Percentiles rank a stretch among this genome's conserved stretches.
phyloP scores from a whole-genome alignment of 176 grass and related monocot species.

The Bonia amplexicaulis region DNA sequence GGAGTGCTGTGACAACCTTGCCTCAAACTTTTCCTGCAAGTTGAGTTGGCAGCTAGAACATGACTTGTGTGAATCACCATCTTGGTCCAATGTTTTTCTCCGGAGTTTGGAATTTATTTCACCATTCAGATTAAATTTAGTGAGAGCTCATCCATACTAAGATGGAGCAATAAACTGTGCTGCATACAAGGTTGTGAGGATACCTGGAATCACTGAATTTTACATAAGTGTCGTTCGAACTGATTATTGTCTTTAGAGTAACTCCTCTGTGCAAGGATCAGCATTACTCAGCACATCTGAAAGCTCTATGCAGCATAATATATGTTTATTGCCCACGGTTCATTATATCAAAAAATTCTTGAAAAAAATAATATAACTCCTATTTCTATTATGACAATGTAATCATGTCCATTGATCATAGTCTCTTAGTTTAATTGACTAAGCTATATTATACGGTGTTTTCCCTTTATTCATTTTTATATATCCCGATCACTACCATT shows the following conservation, averaged over 20 bases:
- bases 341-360: slow-evolving; percentile 14
- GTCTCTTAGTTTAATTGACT: neutral
- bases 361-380: neutral
- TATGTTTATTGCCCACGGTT: neutral
- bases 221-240: neutral
- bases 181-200: neutral
- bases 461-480: neutral
- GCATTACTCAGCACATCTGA: neutral
- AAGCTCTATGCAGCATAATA: neutral
- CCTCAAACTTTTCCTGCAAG: neutral
- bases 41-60: slow-evolving; percentile 12
- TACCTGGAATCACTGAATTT: neutral
- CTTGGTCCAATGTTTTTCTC: neutral
- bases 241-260: neutral
- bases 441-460: slow-evolving; percentile 5
- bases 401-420: slow-evolving; percentile 7
- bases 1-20: too few relatives aligned
- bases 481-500: neutral
- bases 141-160: neutral
- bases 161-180: neutral
- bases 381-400: neutral
- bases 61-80: neutral
- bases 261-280: slow-evolving; percentile 6
- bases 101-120: neutral
- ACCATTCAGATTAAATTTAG: neutral